Percentiles rank a stretch among this genome's conserved stretches.
Evolutionary conservation across 2,329 filamentous ascomycete species (phyloP).

Genomic region (Phoma sp.): DNA sequence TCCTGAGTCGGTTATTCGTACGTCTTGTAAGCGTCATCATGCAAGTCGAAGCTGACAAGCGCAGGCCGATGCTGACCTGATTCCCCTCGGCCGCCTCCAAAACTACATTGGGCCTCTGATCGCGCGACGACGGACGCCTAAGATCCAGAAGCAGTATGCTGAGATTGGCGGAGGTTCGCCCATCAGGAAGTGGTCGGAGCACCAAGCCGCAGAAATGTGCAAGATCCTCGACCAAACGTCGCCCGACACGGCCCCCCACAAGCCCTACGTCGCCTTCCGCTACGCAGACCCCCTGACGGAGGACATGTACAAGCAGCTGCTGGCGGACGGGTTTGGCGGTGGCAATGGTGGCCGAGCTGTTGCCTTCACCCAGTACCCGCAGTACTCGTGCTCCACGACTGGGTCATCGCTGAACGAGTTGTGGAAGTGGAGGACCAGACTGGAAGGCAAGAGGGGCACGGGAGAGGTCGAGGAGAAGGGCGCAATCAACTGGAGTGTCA

Average conservation of each 20-base stretch:
- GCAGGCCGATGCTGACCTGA: conserved; percentile 89
- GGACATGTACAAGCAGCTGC: conserved; percentile 82
- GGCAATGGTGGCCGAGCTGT: conserved; percentile 92
- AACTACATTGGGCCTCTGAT: conserved; percentile 89
- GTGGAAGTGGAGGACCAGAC: conserved; percentile 92
- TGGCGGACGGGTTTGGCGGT: conserved; percentile 88
- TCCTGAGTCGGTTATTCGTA: conserved; percentile 91
- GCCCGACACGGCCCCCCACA: conserved; percentile 93
- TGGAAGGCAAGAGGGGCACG: conserved; percentile 76
- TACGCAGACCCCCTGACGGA: conserved; percentile 94
- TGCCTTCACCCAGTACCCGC: conserved; percentile 97
- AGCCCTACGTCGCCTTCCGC: conserved; percentile 95
- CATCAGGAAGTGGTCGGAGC: conserved; percentile 97
- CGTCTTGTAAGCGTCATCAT: conserved; percentile 41
- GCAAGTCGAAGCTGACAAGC: conserved; percentile 21
- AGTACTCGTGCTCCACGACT: conserved; percentile 97
- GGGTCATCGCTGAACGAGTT: conserved; percentile 95
- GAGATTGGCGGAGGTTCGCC: conserved; percentile 97
- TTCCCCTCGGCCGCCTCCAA: conserved; percentile 92
- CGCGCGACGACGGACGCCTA: conserved; percentile 84
- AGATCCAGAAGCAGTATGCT: conserved; percentile 94
- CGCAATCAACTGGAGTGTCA: conserved; percentile 92
- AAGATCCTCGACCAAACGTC: conserved; percentile 91
- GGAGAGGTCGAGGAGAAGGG: conserved; percentile 64
- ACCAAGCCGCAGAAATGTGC: conserved; percentile 94